A percentile compares a stretch with the other conserved stretches of the same genome.
phyloP scores from a whole-genome alignment of 192 early-diverging fungal species.

The Powellomyces hirtus region DNA sequence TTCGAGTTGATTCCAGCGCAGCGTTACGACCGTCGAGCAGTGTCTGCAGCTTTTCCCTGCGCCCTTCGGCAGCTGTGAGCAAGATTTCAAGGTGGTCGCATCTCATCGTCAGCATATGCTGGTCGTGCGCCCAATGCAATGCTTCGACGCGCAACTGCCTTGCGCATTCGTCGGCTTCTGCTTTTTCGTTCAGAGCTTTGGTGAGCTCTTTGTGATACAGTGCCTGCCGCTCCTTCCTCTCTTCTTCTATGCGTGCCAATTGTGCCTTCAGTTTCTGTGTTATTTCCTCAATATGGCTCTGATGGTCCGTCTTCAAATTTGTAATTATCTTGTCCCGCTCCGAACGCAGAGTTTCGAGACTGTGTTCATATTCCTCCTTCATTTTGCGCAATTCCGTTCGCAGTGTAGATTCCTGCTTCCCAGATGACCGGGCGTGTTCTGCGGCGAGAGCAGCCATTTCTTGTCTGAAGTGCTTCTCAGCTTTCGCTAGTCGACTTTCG shows the following conservation, averaged over 20 bases:
- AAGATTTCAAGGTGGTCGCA: background rate
- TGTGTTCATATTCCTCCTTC: background rate
- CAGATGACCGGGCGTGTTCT: background rate
- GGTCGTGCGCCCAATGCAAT: background rate
- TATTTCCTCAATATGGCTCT: background rate
- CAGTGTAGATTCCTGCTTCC: background rate
- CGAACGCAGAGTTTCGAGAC: background rate
- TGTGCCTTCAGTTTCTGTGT: background rate
- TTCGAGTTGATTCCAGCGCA: no score
- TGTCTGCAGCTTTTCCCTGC: no score
- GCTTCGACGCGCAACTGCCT: background rate
- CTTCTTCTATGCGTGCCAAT: background rate
- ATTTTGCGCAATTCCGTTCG: background rate
- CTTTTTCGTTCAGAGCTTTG: background rate
- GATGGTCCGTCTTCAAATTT: background rate
- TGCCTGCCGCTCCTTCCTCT: background rate
- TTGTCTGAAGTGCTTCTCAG: background rate
- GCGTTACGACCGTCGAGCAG: no score
- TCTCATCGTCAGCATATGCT: background rate
- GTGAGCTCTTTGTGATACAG: background rate
- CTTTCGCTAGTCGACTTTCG: background rate
- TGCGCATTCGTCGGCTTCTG: background rate
- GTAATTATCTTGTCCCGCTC: background rate
- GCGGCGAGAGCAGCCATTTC: background rate
- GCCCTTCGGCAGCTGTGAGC: background rate